Percentiles rank a stretch among this genome's conserved stretches.
Evolutionary conservation across 2,329 filamentous ascomycete species (phyloP).

Genomic region (Nemania bipapillata): DNA sequence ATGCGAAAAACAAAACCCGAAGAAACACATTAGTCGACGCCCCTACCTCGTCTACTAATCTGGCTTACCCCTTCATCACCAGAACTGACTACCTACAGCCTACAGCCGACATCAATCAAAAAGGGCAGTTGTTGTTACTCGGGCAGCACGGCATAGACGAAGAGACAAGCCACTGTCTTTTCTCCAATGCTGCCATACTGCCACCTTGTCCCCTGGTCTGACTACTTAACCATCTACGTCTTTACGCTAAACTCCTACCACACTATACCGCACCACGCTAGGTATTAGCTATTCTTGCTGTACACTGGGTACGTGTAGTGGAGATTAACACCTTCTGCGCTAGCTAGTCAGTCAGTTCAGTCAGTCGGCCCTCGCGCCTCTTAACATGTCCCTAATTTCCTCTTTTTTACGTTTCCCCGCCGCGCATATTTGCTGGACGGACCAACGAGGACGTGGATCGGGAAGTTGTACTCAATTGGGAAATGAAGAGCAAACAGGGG

Average conservation of each 20-base stretch:
- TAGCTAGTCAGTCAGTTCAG: constrained; percentile 14
- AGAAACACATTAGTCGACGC: not conserved
- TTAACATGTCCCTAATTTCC: not conserved
- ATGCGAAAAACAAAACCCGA: too few species aligned
- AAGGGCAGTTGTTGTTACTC: not conserved
- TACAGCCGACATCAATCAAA: not conserved
- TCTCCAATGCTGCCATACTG: not conserved
- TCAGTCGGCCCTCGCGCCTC: not conserved
- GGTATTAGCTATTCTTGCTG: not conserved
- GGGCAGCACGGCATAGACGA: not conserved
- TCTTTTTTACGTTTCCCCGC: not conserved
- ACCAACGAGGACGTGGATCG: not conserved
- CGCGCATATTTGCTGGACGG: not conserved
- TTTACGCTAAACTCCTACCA: not conserved
- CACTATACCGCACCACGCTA: not conserved
- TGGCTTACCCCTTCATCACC: not conserved
- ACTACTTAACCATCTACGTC: not conserved
- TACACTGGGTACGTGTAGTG: not conserved
- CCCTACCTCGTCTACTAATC: not conserved
- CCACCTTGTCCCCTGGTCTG: not conserved
- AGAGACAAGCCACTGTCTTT: not conserved
- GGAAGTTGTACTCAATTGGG: not conserved
- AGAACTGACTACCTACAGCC: too few species aligned
- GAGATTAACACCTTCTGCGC: not conserved
- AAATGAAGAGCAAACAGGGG: not conserved